phyloP scores from a whole-genome alignment of 2,329 filamentous ascomycete genomes.

The Polytolypa hystricis region DNA sequence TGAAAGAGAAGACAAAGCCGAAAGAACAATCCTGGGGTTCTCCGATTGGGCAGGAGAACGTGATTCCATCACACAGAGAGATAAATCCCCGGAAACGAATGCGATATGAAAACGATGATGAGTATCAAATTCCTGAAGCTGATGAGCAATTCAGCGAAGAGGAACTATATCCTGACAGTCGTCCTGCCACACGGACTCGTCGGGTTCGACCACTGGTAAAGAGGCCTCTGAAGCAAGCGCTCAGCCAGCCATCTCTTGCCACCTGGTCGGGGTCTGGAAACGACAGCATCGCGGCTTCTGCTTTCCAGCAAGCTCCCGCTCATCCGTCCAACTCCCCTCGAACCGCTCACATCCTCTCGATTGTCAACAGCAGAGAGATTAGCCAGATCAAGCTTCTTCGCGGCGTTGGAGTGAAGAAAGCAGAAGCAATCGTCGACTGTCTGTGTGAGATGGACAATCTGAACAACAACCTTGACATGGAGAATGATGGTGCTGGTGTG shows the following conservation, averaged over 20 bases:
- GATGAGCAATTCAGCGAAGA: conserved; percentile 23
- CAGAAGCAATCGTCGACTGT: conserved; percentile 38
- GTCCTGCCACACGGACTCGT: too few relatives aligned
- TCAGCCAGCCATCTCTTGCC: not conserved
- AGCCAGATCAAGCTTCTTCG: conserved; percentile 36
- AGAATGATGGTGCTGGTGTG: conserved; percentile 12
- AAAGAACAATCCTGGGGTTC: conserved; percentile 5
- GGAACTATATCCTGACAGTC: too few relatives aligned
- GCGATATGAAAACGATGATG: conserved; percentile 22
- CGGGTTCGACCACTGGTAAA: too few relatives aligned
- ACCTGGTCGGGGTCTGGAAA: conserved; percentile 11
- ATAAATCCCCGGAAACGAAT: conserved; percentile 16
- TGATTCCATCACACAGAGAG: not conserved
- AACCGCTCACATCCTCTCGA: conserved; percentile 32
- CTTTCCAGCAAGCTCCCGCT: too few relatives aligned
- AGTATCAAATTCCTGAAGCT: conserved; percentile 18
- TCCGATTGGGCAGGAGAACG: not conserved
- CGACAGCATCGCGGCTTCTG: conserved; percentile 9
- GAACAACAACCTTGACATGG: conserved; percentile 9
- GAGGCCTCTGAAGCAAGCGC: not conserved
- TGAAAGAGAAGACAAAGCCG: conserved; percentile 41
- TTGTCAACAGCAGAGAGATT: conserved; percentile 37
- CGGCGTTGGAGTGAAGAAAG: conserved; percentile 38
- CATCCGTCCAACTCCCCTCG: conserved; percentile 27
- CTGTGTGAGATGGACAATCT: conserved; percentile 31